phyloP scores from a whole-genome alignment of 208 protist genomes.

The Wallacemonas rigidus region DNA sequence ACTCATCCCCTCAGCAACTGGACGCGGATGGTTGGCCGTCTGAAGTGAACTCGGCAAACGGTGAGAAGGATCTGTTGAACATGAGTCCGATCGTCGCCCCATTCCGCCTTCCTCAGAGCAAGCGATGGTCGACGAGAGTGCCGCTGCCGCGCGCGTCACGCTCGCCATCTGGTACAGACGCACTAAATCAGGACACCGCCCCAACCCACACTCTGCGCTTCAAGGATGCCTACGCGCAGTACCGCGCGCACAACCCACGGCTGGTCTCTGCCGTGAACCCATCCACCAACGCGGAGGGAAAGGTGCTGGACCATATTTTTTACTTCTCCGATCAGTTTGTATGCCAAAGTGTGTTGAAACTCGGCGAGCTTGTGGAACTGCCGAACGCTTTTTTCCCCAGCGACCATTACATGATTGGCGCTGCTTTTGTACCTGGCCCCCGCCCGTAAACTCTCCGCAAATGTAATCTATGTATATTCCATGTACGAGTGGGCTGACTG shows the following conservation, averaged over 20 bases:
- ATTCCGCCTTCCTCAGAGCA: slow-evolving; percentile 3
- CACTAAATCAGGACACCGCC: neutral
- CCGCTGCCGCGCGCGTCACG: neutral
- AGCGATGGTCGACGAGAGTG: neutral
- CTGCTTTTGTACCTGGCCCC: slow-evolving; percentile 43
- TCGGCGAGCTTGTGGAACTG: slow-evolving; percentile 49
- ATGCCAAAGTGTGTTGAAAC: slow-evolving; percentile 61
- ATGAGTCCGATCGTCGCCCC: neutral
- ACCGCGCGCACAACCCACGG: slow-evolving; percentile 57
- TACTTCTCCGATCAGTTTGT: slow-evolving; percentile 54
- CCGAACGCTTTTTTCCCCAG: slow-evolving; percentile 66
- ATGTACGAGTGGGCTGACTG: neutral
- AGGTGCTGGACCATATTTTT: slow-evolving; percentile 88
- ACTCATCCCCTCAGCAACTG: neutral
- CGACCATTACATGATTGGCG: slow-evolving; percentile 86
- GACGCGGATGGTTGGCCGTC: slow-evolving; percentile 5
- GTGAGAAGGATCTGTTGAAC: neutral
- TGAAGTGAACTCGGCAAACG: neutral
- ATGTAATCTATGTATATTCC: slow-evolving; percentile 9
- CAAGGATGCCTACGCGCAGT: slow-evolving; percentile 63
- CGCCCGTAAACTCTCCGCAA: neutral
- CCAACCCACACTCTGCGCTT: slow-evolving; percentile 51
- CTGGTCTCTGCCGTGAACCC: slow-evolving; percentile 76
- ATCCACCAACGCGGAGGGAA: slow-evolving; percentile 72
- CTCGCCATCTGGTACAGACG: neutral